Base-by-base conservation (phyloP, 2,329 filamentous ascomycete genomes). In the Didymella pinodella region DNA sequence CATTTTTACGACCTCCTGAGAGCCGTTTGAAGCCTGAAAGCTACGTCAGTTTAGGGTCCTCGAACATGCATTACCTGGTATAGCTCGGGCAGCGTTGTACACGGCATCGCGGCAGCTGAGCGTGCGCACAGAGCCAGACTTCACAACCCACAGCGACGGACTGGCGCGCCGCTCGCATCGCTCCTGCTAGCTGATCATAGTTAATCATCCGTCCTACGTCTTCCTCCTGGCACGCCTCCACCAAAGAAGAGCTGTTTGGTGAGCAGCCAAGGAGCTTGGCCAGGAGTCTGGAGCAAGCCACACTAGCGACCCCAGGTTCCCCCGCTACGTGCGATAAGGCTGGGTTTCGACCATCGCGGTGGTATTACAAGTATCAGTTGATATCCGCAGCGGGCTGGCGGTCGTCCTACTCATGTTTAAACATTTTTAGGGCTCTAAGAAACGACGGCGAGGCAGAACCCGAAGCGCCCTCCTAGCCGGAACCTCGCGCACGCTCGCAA, bases 211-310 rank as follows among this genome's bases (percentile, higher is more conserved):
- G 57, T 41, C 43, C 14, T 14, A 22, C 47, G 38, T 47, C 46
- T 53, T 44, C 32, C 32, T 51, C 36, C 41, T 38, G n/a, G 41
- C 47, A 26, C 49, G 31, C 51, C 46, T 46, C 50, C 45, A n/a
- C 44, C 55, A 48, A 45, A 55, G 45, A 48, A 25, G 46, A 41
- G 53, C 54, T 48, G 22, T 43, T 38, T 48, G 25, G 45, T 48
- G 41, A 59, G 66, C 61, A 69, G 71, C 70, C 70, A 72, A 75
- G 70, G 34, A 48, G 58, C 72, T 73, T 74, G 68, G 71, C 69
- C 51, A 12, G 57, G 51, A 66, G 72, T 69, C 73, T 75, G 65
- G 73, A 73, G 66, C 71, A 50, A 68, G 71, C 71, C 71, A 73
- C 66, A 58, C 63, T 70, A 59, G 61, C 65, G 16, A 66, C 64